These are phyloP conservation scores for Aphanomyces cochlioides DNA, from an alignment of 352 stramenopile genomes.

Conservation along the genomic window DNA sequence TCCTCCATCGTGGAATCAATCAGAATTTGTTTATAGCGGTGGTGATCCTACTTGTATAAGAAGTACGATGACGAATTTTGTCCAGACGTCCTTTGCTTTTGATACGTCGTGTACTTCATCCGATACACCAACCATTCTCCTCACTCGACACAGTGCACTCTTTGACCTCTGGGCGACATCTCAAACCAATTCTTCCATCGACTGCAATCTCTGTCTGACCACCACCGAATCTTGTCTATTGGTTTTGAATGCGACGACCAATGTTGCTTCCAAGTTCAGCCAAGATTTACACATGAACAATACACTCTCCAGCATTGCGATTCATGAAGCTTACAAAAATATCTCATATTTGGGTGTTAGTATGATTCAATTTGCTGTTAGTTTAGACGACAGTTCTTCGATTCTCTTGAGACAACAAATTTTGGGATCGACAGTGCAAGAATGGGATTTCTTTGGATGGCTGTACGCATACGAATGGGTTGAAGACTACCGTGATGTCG, in stretches of 20 bases:
- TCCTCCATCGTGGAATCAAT: not conserved
- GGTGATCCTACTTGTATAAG: slow-evolving; percentile 12
- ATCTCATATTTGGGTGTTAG: not conserved
- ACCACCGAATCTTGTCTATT: not conserved
- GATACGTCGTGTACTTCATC: slow-evolving; percentile 1
- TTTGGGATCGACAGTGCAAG: not conserved
- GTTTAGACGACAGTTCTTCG: not conserved
- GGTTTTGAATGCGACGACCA: not conserved
- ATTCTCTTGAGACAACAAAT: not conserved
- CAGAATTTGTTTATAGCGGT: not conserved
- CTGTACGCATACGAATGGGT: not conserved
- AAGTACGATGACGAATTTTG: not conserved
- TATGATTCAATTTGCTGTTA: not conserved
- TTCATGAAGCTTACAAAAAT: not conserved
- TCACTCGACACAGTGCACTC: not conserved
- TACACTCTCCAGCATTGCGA: not conserved
- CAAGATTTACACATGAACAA: not conserved
- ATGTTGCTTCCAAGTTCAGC: not conserved
- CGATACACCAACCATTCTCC: not conserved
- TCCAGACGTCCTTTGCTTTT: slow-evolving; percentile 25
- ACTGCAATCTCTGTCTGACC: not conserved
- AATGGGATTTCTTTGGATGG: slow-evolving; percentile 13
- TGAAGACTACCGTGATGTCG: not conserved
- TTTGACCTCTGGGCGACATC: not conserved
- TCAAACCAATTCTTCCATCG: not conserved